Evolutionary conservation across 768 basidiomycete genomes (phyloP), one percentile per base, ranked within the genome.

Genomic region (Rhodotorula kratochvilovae): DNA sequence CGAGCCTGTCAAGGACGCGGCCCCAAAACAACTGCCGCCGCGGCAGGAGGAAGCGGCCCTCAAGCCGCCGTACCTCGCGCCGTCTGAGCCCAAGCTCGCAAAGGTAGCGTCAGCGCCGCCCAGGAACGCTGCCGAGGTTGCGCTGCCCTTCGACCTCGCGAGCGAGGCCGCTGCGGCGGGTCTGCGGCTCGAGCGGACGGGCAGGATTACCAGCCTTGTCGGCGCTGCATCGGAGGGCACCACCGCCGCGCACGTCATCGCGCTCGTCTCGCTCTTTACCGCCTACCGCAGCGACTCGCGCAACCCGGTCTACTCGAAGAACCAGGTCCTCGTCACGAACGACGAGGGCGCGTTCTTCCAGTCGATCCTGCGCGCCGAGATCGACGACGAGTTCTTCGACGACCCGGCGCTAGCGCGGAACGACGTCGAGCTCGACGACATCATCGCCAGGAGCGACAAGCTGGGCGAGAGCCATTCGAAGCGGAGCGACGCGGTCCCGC

Each of bases 241-340:
- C n/a, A 13, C 29, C 13, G 21, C 13, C 27, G 7, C 42, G 3
- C 43, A n/a, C 58, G 39, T 42, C 42, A 6, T 29, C 33, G 33
- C 63, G 19, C 64, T 73, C 45, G 17, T 45, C 29, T 12, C 36
- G 42, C 66, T 70, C 11, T 61, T 59, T 58, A 13, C 19, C 11
- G 58, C 48, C 29, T 67, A 55, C 54, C 61, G 57, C 29, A 35
- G 8, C 57, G 72, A 74, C 50, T 16, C 31, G 23, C 0, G 17
- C 53, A 74, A 74, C 48, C 72, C 72, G 42, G 23, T 74, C 62
- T 74, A 70, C 54, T 64, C 68, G 17, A n/a, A 31, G 33, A 67
- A 67, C 33, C 72, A 74, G 45, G 19, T 7, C 16, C 45, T 56
- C 45, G n/a, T 74, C 33, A 43, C 62, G 0, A 25, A 3, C 12